phyloP scores from a whole-genome alignment of 2,329 filamentous ascomycete species.

The Metarhizium rileyi region DNA sequence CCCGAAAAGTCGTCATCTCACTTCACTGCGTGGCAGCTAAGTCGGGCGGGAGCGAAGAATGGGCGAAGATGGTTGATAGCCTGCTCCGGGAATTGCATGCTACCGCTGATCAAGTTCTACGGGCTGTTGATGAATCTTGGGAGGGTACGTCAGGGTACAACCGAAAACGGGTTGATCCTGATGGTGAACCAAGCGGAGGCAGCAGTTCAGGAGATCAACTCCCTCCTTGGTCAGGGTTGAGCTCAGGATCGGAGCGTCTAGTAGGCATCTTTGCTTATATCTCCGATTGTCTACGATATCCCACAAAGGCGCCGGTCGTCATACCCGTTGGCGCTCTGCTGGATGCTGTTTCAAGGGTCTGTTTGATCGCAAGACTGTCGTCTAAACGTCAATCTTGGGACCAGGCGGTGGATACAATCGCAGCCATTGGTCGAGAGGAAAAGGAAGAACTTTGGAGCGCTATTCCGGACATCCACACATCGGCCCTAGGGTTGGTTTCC shows the following conservation, averaged over 20 bases:
- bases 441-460: constrained; percentile 66
- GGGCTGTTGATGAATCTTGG: constrained; percentile 74
- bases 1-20: constrained; percentile 57
- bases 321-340: constrained; percentile 58
- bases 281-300: constrained; percentile 49
- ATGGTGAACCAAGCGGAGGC: constrained; percentile 38
- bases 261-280: constrained; percentile 56
- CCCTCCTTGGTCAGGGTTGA: constrained; percentile 65
- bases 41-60: constrained; percentile 66
- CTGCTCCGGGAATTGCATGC: constrained; percentile 57
- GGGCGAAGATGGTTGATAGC: constrained; percentile 55
- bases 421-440: constrained; percentile 69
- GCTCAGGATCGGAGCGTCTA: constrained; percentile 61
- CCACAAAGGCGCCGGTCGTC: constrained; percentile 55
- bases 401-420: constrained; percentile 52
- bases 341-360: constrained; percentile 61
- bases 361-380: constrained; percentile 50
- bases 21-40: constrained; percentile 76
- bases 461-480: constrained; percentile 65
- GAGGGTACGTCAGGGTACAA: constrained; percentile 51
- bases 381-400: constrained; percentile 36
- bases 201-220: constrained; percentile 39
- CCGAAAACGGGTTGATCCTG: constrained; percentile 31
- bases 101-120: constrained; percentile 67
- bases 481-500: constrained; percentile 54